Evolutionary conservation across 495 filamentous ascomycete genomes (phyloP).

Genomic region (Xylaria flabelliformis): DNA sequence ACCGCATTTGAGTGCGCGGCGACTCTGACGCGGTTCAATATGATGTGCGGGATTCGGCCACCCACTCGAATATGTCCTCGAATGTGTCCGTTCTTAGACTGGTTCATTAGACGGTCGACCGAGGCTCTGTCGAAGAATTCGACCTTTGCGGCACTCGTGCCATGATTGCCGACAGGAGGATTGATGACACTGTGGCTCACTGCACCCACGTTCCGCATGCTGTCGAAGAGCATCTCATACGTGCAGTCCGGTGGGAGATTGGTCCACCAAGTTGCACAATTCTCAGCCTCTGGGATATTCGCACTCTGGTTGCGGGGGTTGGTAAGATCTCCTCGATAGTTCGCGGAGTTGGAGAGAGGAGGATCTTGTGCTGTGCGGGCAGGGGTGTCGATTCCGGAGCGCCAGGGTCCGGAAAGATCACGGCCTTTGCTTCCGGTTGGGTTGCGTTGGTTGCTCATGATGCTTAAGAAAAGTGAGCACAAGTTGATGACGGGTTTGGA

Average conservation of each 20-base stretch:
- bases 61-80: slow-evolving; percentile 7
- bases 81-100: neutral
- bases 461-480: neutral
- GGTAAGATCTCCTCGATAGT: slow-evolving; percentile 12
- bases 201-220: slow-evolving; percentile 21
- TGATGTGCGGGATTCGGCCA: neutral
- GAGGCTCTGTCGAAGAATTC: slow-evolving; percentile 26
- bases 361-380: neutral
- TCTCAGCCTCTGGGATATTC: slow-evolving; percentile 14
- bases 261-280: slow-evolving; percentile 24
- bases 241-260: slow-evolving; percentile 21
- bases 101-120: slow-evolving; percentile 15
- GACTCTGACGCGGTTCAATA: neutral
- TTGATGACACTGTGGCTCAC: slow-evolving; percentile 18
- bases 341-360: neutral
- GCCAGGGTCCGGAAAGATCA: slow-evolving; percentile 1
- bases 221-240: slow-evolving; percentile 26
- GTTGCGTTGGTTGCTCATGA: neutral
- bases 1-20: neutral
- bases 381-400: neutral
- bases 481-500: neutral
- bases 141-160: slow-evolving; percentile 9
- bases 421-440: neutral
- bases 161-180: neutral
- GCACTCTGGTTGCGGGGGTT: slow-evolving; percentile 12